phyloP scores from a whole-genome alignment of 2,329 filamentous ascomycete genomes.

The Botryotinia globosa region DNA sequence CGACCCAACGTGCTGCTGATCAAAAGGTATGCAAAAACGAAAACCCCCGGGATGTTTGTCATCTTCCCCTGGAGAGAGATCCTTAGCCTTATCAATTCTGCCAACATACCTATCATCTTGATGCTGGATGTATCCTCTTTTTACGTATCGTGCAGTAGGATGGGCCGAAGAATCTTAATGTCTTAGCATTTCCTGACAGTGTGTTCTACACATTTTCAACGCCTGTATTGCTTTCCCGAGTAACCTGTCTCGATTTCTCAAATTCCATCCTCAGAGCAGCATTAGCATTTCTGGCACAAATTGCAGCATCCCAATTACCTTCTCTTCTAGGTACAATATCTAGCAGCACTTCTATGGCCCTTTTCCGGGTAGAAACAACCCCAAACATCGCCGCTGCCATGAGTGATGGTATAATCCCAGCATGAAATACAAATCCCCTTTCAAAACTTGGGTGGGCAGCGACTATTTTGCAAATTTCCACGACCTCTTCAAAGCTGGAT shows the following conservation, averaged over 20 bases:
- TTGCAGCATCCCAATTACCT: conserved; percentile 15
- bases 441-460: conserved; percentile 3
- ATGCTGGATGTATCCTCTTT: background rate
- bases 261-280: background rate
- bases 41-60: too few relatives aligned
- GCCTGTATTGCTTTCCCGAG: background rate
- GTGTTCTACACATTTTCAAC: background rate
- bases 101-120: background rate
- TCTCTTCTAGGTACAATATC: conserved; percentile 18
- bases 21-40: too few relatives aligned
- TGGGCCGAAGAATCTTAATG: background rate
- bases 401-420: conserved; percentile 1
- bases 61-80: background rate
- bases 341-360: conserved; percentile 7
- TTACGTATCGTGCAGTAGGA: background rate
- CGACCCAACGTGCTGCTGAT: background rate
- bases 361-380: background rate
- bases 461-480: background rate
- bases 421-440: conserved; percentile 13
- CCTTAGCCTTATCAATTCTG: background rate
- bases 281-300: conserved; percentile 6
- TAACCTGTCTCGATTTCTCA: background rate
- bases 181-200: background rate
- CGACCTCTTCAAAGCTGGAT: background rate
- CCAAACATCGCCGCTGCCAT: conserved; percentile 4